Conservation (phyloP, 805 yeast genomes). For the Zygosaccharomyces bailii region DNA sequence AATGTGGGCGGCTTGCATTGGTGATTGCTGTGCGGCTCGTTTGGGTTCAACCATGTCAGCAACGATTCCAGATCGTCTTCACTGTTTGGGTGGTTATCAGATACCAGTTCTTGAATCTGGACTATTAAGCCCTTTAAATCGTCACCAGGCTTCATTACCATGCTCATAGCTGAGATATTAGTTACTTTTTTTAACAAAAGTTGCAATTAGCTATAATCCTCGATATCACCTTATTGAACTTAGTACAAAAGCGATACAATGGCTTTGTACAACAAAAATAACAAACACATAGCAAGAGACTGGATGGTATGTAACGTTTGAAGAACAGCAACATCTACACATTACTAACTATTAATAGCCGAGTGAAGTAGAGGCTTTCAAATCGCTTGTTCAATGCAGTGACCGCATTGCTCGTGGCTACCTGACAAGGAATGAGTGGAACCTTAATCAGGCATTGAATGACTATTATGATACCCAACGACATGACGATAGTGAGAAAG, state of each 20-base stretch:
- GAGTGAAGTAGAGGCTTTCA: slow-evolving; percentile 11
- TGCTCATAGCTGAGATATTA: background rate
- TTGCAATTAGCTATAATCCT: too few species aligned
- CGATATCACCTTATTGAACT: background rate
- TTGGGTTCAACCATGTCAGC: slow-evolving; percentile 29
- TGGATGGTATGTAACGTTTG: slow-evolving; percentile 1
- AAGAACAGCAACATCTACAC: background rate
- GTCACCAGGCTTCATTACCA: background rate
- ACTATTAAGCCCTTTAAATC: background rate
- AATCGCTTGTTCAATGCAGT: slow-evolving; percentile 25
- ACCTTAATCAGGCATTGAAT: slow-evolving; percentile 32
- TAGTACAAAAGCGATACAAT: slow-evolving; percentile 5
- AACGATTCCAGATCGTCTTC: slow-evolving; percentile 27
- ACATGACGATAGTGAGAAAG: slow-evolving; percentile 1
- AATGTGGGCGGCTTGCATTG: slow-evolving; percentile 30
- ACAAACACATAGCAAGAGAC: background rate
- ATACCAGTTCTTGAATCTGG: slow-evolving; percentile 9
- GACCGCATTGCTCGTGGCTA: slow-evolving; percentile 23
- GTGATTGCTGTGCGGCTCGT: slow-evolving; percentile 26
- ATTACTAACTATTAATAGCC: background rate
- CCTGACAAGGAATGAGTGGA: slow-evolving; percentile 28
- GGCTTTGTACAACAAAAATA: background rate
- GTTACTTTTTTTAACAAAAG: too few species aligned
- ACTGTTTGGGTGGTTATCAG: slow-evolving; percentile 9
- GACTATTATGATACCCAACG: slow-evolving; percentile 31